These are phyloP conservation scores for Penicillium coffeae DNA, from an alignment of 495 filamentous ascomycete genomes.

Conservation along the genomic window DNA sequence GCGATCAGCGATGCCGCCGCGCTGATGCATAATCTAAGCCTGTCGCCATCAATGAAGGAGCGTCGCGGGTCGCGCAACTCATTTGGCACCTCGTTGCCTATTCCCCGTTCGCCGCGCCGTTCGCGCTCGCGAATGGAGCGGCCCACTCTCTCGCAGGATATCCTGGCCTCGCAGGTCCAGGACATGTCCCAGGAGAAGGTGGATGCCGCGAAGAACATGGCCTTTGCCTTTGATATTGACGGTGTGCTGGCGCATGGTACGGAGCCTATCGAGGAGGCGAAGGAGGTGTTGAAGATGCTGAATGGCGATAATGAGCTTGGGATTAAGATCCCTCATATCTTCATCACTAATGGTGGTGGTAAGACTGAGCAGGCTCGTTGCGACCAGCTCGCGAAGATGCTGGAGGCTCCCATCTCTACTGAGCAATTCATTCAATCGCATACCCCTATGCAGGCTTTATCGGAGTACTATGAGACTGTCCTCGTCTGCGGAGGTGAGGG, in stretches of 20 bases:
- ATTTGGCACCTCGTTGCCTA: conserved; percentile 72
- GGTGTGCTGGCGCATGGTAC: conserved; percentile 82
- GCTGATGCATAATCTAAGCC: conserved; percentile 71
- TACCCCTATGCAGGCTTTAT: conserved; percentile 89
- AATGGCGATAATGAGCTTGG: conserved; percentile 85
- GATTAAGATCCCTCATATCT: conserved; percentile 85
- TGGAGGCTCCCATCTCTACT: conserved; percentile 70
- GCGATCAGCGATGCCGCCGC: conserved; percentile 63
- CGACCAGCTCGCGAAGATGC: conserved; percentile 67
- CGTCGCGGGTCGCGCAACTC: conserved; percentile 72
- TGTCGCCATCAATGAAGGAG: conserved; percentile 62
- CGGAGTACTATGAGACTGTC: conserved; percentile 75
- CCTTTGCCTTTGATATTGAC: conserved; percentile 91
- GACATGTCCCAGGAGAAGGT: conserved; percentile 68
- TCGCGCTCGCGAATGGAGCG: conserved; percentile 53
- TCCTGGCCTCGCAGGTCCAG: conserved; percentile 70
- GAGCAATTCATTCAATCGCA: conserved; percentile 93
- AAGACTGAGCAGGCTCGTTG: conserved; percentile 84
- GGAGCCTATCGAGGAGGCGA: conserved; percentile 73
- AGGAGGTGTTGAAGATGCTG: conserved; percentile 78
- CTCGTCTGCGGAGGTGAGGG: conserved; percentile 86
- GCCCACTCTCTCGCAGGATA: conserved; percentile 57
- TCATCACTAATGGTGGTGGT: conserved; percentile 91
- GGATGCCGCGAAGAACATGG: conserved; percentile 62
- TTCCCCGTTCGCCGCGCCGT: conserved; percentile 66